A percentile compares a stretch with the other conserved stretches of the same genome.
These are phyloP conservation scores for Puccinia horiana DNA, from an alignment of 1,284 basidiomycete genomes.

Conservation along the genomic window DNA sequence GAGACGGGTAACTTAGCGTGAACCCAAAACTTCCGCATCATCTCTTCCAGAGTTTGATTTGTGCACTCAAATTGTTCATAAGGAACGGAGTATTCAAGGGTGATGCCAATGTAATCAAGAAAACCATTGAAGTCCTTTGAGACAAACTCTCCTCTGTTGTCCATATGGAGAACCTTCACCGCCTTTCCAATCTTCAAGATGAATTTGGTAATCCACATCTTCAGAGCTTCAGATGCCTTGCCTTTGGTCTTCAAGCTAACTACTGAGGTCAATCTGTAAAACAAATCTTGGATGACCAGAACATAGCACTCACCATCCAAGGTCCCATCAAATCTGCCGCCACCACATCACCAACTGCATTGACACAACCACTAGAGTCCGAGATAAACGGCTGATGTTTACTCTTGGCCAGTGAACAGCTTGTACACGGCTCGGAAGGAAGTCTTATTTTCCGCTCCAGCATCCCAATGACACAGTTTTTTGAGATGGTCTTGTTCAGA, in stretches of 20 bases:
- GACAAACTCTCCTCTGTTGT: no score
- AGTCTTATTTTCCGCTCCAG: not conserved
- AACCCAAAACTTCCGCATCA: not conserved
- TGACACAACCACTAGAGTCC: not conserved
- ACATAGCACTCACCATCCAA: not conserved
- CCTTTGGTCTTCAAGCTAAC: not conserved
- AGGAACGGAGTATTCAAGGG: no score
- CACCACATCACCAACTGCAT: not conserved
- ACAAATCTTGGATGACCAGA: not conserved
- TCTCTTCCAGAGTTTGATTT: not conserved
- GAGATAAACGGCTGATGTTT: not conserved
- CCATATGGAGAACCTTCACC: no score
- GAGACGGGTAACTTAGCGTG: not conserved
- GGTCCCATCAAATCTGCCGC: not conserved
- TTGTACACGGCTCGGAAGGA: not conserved
- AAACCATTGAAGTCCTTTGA: no score
- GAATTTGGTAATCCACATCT: not conserved
- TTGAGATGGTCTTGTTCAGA: not conserved
- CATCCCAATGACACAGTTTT: not conserved
- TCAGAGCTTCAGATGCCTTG: not conserved
- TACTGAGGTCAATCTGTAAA: not conserved
- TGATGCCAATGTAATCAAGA: no score
- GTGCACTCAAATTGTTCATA: not conserved
- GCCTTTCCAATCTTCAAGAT: not conserved
- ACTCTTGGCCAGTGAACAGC: not conserved